Percentiles rank a stretch among this genome's conserved stretches.
phyloP scores from a whole-genome alignment of 2,329 filamentous ascomycete species.

The Sporothrix pallida region DNA sequence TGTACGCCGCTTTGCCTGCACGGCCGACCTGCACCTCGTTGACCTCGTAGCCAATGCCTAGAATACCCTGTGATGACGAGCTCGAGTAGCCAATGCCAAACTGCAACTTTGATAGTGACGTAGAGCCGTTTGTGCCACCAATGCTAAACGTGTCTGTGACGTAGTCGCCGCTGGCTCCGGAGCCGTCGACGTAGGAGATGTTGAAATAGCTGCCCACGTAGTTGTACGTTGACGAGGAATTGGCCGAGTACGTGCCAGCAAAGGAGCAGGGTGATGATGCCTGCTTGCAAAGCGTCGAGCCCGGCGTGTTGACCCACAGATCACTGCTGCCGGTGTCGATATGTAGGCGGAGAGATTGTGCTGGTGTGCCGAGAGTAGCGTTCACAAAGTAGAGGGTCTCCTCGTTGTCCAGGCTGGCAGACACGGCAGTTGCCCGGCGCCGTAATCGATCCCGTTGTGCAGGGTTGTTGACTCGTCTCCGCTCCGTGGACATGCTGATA shows the following conservation, averaged over 20 bases:
- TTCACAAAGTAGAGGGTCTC: constrained; percentile 70
- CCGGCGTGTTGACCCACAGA: constrained; percentile 71
- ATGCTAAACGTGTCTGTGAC: constrained; percentile 73
- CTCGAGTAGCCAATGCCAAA: constrained; percentile 75
- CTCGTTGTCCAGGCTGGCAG: constrained; percentile 61
- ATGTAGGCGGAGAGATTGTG: constrained; percentile 62
- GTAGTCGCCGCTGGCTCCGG: constrained; percentile 78
- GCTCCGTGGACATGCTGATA: constrained; percentile 53
- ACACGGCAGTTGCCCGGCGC: constrained; percentile 52
- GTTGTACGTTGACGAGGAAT: constrained; percentile 75
- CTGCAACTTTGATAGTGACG: constrained; percentile 57
- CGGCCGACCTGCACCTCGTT: constrained; percentile 78
- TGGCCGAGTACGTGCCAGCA: constrained; percentile 71
- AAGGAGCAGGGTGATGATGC: constrained; percentile 58
- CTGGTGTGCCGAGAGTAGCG: constrained; percentile 65
- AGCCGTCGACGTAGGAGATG: constrained; percentile 85
- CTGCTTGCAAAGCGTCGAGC: constrained; percentile 64
- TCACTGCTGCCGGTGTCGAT: constrained; percentile 74
- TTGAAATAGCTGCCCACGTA: constrained; percentile 80
- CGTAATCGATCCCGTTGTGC: constrained; percentile 53
- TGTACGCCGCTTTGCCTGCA: constrained; percentile 60
- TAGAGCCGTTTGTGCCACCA: constrained; percentile 50
- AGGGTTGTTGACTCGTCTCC: constrained; percentile 50
- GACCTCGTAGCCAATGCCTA: constrained; percentile 80
- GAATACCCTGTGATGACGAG: constrained; percentile 70